phyloP scores from a whole-genome alignment of 2,329 filamentous ascomycete species.

The Ophiostoma angusticollis region DNA sequence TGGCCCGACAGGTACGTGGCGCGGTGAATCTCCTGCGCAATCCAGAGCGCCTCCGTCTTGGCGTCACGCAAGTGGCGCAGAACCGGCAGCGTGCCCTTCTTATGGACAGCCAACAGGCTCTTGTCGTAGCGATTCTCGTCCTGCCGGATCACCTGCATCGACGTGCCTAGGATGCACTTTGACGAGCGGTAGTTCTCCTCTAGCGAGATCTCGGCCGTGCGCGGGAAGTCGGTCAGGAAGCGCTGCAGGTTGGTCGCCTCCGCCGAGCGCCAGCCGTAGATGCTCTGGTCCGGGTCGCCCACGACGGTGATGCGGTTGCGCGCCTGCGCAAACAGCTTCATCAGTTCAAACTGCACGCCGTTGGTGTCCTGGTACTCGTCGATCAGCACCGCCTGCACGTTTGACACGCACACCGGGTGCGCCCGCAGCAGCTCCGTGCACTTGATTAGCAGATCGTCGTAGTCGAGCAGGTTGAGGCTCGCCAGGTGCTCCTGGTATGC shows the following conservation, averaged over 20 bases:
- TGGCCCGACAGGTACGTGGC: slow-evolving; percentile 56
- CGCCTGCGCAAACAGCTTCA: slow-evolving; percentile 69
- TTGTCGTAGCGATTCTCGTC: slow-evolving; percentile 73
- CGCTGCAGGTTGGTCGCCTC: slow-evolving; percentile 79
- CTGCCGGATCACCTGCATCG: slow-evolving; percentile 80
- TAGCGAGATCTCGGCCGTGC: slow-evolving; percentile 69
- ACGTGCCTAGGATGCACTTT: slow-evolving; percentile 65
- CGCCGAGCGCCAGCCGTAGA: slow-evolving; percentile 89
- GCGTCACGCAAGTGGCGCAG: slow-evolving; percentile 61
- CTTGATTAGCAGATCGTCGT: slow-evolving; percentile 78
- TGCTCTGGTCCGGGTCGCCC: slow-evolving; percentile 93
- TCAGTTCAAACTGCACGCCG: slow-evolving; percentile 84
- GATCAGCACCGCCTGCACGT: slow-evolving; percentile 82
- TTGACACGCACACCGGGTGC: slow-evolving; percentile 70
- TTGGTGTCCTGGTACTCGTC: slow-evolving; percentile 99
- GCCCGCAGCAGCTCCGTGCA: slow-evolving; percentile 66
- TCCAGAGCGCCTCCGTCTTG: slow-evolving; percentile 70
- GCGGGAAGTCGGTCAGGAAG: slow-evolving; percentile 62
- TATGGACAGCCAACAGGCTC: slow-evolving; percentile 65
- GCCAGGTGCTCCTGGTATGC: slow-evolving; percentile 69
- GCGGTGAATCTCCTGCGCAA: slow-evolving; percentile 70
- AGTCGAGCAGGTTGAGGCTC: slow-evolving; percentile 75
- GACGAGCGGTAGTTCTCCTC: slow-evolving; percentile 95
- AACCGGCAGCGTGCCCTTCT: slow-evolving; percentile 66
- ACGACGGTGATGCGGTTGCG: slow-evolving; percentile 79